Conservation (phyloP, 2,329 filamentous ascomycete genomes). For the Byssothecium circinans region DNA sequence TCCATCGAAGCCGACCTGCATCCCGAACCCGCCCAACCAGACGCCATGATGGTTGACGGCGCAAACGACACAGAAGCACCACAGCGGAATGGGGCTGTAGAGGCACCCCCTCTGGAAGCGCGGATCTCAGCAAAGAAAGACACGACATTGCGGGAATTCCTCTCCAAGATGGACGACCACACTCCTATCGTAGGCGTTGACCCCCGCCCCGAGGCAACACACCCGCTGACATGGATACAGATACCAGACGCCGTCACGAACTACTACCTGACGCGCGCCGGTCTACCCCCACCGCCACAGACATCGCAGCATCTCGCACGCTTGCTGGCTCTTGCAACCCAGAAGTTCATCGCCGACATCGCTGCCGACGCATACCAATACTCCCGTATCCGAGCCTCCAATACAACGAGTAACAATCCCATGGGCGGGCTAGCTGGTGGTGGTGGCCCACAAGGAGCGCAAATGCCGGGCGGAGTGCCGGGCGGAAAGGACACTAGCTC, state of each 20-base stretch:
- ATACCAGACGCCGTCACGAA: constrained; percentile 97
- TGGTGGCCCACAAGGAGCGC: constrained; percentile 66
- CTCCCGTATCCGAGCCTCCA: constrained; percentile 90
- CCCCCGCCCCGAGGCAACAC: constrained; percentile 1
- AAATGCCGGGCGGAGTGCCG: constrained; percentile 58
- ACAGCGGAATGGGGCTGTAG: constrained; percentile 37
- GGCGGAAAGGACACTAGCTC: constrained; percentile 47
- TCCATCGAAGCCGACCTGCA: constrained; percentile 48
- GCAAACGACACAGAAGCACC: constrained; percentile 40
- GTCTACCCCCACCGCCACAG: constrained; percentile 87
- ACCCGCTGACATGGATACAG: constrained; percentile 50
- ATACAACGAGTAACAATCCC: constrained; percentile 85
- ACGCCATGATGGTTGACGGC: constrained; percentile 47
- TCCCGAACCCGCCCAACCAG: constrained; percentile 38
- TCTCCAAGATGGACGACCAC: constrained; percentile 97
- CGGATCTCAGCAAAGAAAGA: constrained; percentile 83
- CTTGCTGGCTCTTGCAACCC: constrained; percentile 92
- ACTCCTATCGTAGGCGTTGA: constrained; percentile 78
- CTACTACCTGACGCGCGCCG: constrained; percentile 96
- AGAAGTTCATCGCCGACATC: constrained; percentile 98
- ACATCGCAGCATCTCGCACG: constrained; percentile 89
- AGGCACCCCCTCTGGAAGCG: constrained; percentile 58
- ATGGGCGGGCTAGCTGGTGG: constrained; percentile 75
- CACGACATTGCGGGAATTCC: constrained; percentile 85
- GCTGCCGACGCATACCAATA: constrained; percentile 98